A percentile compares a stretch with the other conserved stretches of the same genome.
These are phyloP conservation scores for Kodamaea jinghongensis DNA, from an alignment of 805 yeast species.

Conservation along the genomic window DNA sequence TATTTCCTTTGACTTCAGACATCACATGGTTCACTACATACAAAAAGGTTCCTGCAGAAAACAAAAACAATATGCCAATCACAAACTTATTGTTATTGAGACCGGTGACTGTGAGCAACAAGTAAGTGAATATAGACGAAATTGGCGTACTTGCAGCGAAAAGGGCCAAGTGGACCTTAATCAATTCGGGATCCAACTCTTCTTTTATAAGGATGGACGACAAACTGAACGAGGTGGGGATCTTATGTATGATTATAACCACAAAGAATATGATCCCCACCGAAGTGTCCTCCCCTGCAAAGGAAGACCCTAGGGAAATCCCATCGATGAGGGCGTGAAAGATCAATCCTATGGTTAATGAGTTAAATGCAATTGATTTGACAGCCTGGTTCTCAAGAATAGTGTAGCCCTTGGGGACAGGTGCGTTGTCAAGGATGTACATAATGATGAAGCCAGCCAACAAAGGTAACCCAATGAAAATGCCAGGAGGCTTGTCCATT, in stretches of 20 bases:
- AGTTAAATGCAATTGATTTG: constrained; percentile 33
- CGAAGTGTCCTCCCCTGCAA: constrained; percentile 34
- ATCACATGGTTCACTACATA: constrained; percentile 69
- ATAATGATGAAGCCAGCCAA: constrained; percentile 54
- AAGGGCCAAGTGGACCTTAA: constrained; percentile 46
- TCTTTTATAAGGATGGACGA: constrained; percentile 49
- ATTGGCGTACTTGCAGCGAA: constrained; percentile 64
- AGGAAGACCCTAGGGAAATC: constrained; percentile 63
- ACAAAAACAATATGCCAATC: constrained; percentile 55
- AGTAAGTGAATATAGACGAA: constrained; percentile 52
- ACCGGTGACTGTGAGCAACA: constrained; percentile 31
- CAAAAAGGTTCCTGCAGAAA: constrained; percentile 71
- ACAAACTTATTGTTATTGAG: constrained; percentile 28
- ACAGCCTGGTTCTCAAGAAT: constrained; percentile 7
- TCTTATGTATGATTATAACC: constrained; percentile 66
- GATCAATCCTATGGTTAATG: constrained; percentile 60
- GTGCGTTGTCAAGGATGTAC: constrained; percentile 46
- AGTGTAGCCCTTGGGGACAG: not conserved
- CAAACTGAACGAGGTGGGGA: constrained; percentile 73
- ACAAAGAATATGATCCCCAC: constrained; percentile 48
- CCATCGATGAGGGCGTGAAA: constrained; percentile 75
- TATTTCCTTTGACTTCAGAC: constrained; percentile 26
- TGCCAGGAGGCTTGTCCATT: constrained; percentile 15
- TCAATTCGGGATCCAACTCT: constrained; percentile 27
- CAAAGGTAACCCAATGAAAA: constrained; percentile 46